A percentile compares a stretch with the other conserved stretches of the same genome.
phyloP scores from a whole-genome alignment of 495 filamentous ascomycete genomes.

The Penicillium dipodomyicola region DNA sequence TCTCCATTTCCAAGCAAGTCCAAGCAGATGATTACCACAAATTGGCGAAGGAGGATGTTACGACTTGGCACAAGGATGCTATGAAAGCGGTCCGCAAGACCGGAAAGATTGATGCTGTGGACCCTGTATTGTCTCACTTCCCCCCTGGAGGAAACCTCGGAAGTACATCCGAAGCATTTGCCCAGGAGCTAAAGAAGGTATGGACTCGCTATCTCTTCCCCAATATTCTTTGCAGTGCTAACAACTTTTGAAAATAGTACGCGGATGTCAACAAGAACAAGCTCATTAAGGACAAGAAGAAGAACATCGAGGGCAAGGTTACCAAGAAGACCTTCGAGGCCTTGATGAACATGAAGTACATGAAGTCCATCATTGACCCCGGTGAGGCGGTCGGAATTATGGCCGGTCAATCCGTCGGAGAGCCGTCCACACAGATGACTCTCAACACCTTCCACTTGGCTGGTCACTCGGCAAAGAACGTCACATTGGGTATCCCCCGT shows the following conservation, averaged over 20 bases:
- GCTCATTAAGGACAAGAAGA: conserved; percentile 75
- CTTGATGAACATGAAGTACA: conserved; percentile 85
- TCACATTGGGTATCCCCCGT: conserved; percentile 96
- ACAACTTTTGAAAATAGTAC: conserved; percentile 50
- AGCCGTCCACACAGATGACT: conserved; percentile 99
- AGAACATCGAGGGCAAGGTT: conserved; percentile 51
- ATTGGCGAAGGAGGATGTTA: conserved; percentile 52
- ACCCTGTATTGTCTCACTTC: conserved; percentile 71
- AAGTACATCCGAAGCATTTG: conserved; percentile 87
- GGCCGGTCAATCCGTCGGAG: conserved; percentile 92
- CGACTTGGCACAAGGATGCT: conserved; percentile 63
- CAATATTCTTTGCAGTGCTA: conserved; percentile 14
- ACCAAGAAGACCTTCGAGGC: conserved; percentile 75
- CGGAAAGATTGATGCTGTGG: conserved; percentile 61
- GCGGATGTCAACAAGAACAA: conserved; percentile 72
- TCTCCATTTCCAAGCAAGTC: conserved; percentile 54
- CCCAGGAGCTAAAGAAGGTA: conserved; percentile 57
- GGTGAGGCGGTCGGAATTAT: conserved; percentile 98
- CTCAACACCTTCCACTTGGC: conserved; percentile 99
- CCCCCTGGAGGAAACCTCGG: conserved; percentile 75
- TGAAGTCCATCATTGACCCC: conserved; percentile 89
- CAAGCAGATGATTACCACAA: conserved; percentile 48
- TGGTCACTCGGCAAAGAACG: conserved; percentile 96
- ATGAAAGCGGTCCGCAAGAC: conserved; percentile 77
- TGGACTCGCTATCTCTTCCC: conserved; percentile 12